phyloP scores from a whole-genome alignment of 2,329 filamentous ascomycete species.

The Aurifilum marmelostoma region DNA sequence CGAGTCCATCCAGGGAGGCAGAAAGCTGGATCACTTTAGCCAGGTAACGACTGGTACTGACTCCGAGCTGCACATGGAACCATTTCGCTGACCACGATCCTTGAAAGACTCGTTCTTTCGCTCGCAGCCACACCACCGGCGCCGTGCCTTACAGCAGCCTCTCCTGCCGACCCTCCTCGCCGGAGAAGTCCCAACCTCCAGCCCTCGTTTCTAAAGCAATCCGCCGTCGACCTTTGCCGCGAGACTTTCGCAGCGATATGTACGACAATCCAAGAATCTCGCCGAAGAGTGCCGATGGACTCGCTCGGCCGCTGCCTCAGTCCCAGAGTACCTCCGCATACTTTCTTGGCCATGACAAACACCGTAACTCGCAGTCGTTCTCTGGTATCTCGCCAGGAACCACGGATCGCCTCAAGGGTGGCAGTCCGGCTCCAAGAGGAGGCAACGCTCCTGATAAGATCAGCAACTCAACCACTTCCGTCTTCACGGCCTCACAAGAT shows the following conservation, averaged over 20 bases:
- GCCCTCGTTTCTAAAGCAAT: constrained; percentile 7
- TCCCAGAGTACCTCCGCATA: constrained; percentile 17
- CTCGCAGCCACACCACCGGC: constrained; percentile 22
- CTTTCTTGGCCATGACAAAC: neutral
- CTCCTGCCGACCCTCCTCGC: constrained; percentile 7
- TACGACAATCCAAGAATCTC: constrained; percentile 4
- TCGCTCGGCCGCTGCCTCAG: constrained; percentile 19
- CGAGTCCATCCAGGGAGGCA: neutral
- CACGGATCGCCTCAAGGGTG: neutral
- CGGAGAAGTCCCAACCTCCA: neutral
- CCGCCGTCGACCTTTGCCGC: constrained; percentile 17
- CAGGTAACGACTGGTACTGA: neutral
- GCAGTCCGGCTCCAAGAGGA: constrained; percentile 4
- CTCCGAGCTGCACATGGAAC: neutral
- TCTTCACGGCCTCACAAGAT: neutral
- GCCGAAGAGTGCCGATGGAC: constrained; percentile 16
- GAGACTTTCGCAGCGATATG: neutral
- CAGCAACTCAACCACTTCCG: constrained; percentile 18
- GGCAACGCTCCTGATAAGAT: constrained; percentile 10
- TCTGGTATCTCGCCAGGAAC: constrained; percentile 1
- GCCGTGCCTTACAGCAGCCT: constrained; percentile 7
- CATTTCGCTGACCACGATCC: neutral
- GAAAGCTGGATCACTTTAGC: neutral
- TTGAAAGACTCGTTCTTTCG: constrained; percentile 6
- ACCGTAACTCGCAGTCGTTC: constrained; percentile 1